These are phyloP conservation scores for Puccinia polysora DNA, from an alignment of 1,284 basidiomycete species.

Conservation along the genomic window DNA sequence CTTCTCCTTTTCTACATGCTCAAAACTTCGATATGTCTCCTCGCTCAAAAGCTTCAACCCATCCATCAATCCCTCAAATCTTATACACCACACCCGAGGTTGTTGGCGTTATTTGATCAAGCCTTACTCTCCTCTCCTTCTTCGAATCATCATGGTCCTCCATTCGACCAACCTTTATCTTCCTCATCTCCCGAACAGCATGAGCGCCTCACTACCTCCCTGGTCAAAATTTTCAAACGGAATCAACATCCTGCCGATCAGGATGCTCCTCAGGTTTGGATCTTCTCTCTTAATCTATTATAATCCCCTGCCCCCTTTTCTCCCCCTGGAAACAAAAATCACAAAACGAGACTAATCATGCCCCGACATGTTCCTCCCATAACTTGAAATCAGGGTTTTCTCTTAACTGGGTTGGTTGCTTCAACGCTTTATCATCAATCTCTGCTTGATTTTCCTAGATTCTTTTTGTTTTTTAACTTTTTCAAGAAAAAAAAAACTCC, in stretches of 20 bases:
- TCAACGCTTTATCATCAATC: too few relatives aligned
- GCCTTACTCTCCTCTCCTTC: slow-evolving; percentile 5
- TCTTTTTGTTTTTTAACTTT: too few relatives aligned
- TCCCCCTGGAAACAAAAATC: too few relatives aligned
- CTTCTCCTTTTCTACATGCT: neutral
- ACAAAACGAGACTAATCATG: too few relatives aligned
- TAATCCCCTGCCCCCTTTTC: too few relatives aligned
- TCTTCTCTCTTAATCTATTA: neutral
- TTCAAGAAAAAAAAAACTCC: too few relatives aligned
- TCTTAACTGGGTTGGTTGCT: slow-evolving; percentile 10
- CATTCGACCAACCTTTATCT: neutral
- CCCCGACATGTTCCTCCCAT: neutral
- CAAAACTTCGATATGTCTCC: neutral
- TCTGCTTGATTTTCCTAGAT: too few relatives aligned
- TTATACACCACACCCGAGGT: slow-evolving; percentile 29
- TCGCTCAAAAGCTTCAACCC: slow-evolving; percentile 4
- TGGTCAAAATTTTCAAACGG: slow-evolving; percentile 12
- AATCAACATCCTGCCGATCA: slow-evolving; percentile 14
- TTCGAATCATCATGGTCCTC: neutral
- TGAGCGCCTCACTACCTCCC: neutral
- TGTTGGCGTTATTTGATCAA: slow-evolving; percentile 24
- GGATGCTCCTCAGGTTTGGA: slow-evolving; percentile 9
- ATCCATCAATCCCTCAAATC: slow-evolving; percentile 22
- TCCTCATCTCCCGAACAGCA: neutral
- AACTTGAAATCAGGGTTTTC: slow-evolving; percentile 15